A percentile compares a stretch with the other conserved stretches of the same genome.
Evolutionary conservation across 2,329 filamentous ascomycete species (phyloP).

Genomic region (Xylaria polymorpha): DNA sequence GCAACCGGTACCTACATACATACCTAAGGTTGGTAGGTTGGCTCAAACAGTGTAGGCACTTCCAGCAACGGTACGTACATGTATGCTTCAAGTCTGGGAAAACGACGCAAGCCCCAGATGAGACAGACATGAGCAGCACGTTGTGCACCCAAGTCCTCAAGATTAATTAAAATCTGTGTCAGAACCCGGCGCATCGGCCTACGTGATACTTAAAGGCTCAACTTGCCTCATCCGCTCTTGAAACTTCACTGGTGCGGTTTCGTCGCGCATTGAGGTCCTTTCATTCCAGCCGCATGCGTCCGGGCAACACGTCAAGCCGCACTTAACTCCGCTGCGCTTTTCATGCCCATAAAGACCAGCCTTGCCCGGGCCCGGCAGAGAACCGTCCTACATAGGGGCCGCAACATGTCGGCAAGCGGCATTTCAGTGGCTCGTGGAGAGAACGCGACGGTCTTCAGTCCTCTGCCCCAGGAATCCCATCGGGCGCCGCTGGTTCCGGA

Average conservation of each 20-base stretch:
- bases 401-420: constrained; percentile 34
- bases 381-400: constrained; percentile 39
- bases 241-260: not conserved
- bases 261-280: not conserved
- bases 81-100: not conserved
- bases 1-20: not conserved
- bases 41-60: too few species aligned
- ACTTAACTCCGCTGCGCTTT: constrained; percentile 23
- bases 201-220: constrained; percentile 9
- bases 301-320: constrained; percentile 19
- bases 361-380: constrained; percentile 49
- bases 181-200: not conserved
- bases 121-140: not conserved
- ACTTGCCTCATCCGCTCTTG: constrained; percentile 2
- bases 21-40: not conserved
- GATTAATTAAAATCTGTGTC: constrained; percentile 1
- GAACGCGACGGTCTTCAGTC: constrained; percentile 30
- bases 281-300: constrained; percentile 38
- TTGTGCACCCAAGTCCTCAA: not conserved
- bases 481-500: constrained; percentile 57
- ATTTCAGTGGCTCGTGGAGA: constrained; percentile 8
- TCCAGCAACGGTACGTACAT: constrained; percentile 7
- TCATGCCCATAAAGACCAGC: constrained; percentile 51
- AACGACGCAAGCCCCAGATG: constrained; percentile 9
- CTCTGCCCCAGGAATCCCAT: constrained; percentile 34